Base-by-base conservation (phyloP, 192 early-diverging fungal genomes). In the Backusella psychrophila region DNA sequence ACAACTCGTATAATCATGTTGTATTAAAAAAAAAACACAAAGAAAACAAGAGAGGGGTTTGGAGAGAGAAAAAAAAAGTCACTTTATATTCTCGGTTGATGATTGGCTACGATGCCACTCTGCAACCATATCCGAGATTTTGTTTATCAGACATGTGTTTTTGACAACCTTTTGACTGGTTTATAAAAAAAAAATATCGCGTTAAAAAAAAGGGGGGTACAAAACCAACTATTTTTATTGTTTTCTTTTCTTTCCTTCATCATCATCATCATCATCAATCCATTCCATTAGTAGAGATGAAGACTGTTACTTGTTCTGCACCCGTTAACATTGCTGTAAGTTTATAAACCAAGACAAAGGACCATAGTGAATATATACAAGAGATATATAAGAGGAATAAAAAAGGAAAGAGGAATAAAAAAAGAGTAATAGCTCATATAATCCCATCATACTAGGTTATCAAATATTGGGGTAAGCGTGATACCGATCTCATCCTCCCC, bases 401-500 rank as follows among this genome's bases (percentile, higher is more conserved):
- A 14, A 59, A 59, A 26, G 53, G n/a, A n/a, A 11, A 29, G 9
- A 12, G 21, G n/a, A n/a, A 26, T 11, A 59, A 12, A 12, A 26
- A 63, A 63, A n/a, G 11, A 63, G 66, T 38, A 34, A 36, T 8
- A 34, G 66, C 36, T 11, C 53, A 73, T 44, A 44, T 4, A 34
- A 39, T 39, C 38, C 33, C 3, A 33, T 33, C 35, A 41, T 33
- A 14, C n/a, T 44, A 86, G 83, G 85, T 89, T 46, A 93, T 99
- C 86, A 98, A 98, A 90, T 98, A 98, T 86, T 98, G 97, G 98
- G 98, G 97, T 73, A 99, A 99, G 89, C 91, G 97, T 63, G 92
- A 97, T 79, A 90, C 91, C 42, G 80, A 86, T 39, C 88, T 99
- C 68, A 94, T 97, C 78, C 89, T 99, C 44, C 98, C 98, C 9